A percentile compares a stretch with the other conserved stretches of the same genome.
Conservation (phyloP, 495 filamentous ascomycete genomes). For the Bryoglossum gracile region DNA sequence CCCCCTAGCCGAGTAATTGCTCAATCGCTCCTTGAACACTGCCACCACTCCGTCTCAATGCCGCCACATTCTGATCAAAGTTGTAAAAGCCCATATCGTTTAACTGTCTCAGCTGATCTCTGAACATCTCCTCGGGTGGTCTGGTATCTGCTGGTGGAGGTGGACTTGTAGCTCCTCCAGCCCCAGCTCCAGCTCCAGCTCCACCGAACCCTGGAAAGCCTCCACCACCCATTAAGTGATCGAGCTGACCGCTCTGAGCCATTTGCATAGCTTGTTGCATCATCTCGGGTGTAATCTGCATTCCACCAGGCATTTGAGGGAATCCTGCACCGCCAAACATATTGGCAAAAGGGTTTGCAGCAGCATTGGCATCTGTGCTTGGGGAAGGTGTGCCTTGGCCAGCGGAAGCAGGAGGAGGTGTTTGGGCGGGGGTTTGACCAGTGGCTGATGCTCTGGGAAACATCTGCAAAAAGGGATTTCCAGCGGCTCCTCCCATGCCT, state of each 20-base stretch:
- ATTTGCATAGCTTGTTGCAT: conserved; percentile 39
- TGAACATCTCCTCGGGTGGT: conserved; percentile 90
- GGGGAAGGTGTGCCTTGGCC: conserved; percentile 26
- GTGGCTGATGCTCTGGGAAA: conserved; percentile 13
- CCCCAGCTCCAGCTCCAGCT: conserved; percentile 7
- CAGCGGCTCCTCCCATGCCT: conserved; percentile 33
- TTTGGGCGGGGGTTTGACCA: conserved; percentile 2
- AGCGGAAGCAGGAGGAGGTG: conserved; percentile 1
- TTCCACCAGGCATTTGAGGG: conserved; percentile 19
- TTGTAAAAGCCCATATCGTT: conserved; percentile 99
- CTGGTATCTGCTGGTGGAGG: conserved; percentile 64
- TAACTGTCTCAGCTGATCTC: conserved; percentile 80
- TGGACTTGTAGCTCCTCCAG: conserved; percentile 30
- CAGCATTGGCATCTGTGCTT: conserved; percentile 22
- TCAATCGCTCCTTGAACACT: conserved; percentile 95
- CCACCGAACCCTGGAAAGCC: conserved; percentile 22
- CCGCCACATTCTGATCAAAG: conserved; percentile 87
- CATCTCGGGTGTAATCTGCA: conserved; percentile 28
- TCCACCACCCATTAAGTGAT: conserved; percentile 29
- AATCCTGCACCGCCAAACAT: conserved; percentile 41
- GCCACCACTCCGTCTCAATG: conserved; percentile 80
- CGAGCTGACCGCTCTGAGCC: conserved; percentile 27
- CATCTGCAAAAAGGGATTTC: conserved; percentile 58
- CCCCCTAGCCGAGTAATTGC: conserved; percentile 45
- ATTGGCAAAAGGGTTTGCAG: conserved; percentile 45